Evolutionary conservation across 305 asterid genomes (phyloP).

Genomic region (Ajuga reptans): DNA sequence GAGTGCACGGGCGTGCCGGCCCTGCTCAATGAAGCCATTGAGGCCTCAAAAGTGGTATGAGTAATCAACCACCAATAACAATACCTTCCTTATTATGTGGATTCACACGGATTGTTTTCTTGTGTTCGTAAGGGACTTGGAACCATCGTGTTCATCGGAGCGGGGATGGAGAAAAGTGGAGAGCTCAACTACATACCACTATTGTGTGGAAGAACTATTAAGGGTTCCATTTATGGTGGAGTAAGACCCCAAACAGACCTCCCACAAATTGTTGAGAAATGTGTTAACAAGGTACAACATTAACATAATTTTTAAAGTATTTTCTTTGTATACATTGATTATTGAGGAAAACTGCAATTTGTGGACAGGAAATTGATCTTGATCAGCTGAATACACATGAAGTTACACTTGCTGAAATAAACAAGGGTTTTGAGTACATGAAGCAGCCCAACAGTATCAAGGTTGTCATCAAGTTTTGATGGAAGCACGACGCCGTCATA

Average conservation of each 20-base stretch:
- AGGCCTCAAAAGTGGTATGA: slow-evolving; percentile 57
- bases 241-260: slow-evolving; percentile 61
- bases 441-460: slow-evolving; percentile 52
- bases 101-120: too few relatives aligned
- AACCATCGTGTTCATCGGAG: slow-evolving; percentile 47
- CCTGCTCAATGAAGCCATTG: slow-evolving; percentile 59
- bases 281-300: slow-evolving; percentile 49
- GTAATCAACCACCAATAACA: too few relatives aligned
- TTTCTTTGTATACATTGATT: background rate
- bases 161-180: slow-evolving; percentile 44
- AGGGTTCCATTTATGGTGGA: slow-evolving; percentile 59
- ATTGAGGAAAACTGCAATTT: background rate
- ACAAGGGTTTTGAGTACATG: slow-evolving; percentile 52
- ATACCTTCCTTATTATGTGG: too few relatives aligned
- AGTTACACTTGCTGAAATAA: slow-evolving; percentile 51
- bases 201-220: slow-evolving; percentile 53
- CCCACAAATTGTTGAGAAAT: slow-evolving; percentile 52
- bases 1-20: slow-evolving; percentile 66
- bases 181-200: slow-evolving; percentile 51
- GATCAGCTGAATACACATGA: slow-evolving; percentile 59
- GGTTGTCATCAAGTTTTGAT: slow-evolving; percentile 54
- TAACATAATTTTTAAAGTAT: background rate
- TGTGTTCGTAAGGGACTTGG: slow-evolving; percentile 86
- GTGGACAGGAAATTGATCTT: slow-evolving; percentile 53
- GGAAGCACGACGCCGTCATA: too few relatives aligned